Evolutionary conservation across 345 rosid genomes (phyloP).

Genomic region (Gossypioides kirkii): DNA sequence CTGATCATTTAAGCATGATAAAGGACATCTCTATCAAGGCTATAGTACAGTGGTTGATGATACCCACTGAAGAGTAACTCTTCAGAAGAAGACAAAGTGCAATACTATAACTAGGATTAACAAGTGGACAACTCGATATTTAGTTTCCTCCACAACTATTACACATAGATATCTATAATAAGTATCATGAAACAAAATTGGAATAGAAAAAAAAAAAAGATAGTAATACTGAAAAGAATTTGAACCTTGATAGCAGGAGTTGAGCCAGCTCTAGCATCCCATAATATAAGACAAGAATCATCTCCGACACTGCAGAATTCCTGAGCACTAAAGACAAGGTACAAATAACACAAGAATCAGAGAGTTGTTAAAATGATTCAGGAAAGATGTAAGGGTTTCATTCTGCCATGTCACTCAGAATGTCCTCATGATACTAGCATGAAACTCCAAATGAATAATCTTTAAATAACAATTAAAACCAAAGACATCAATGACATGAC

Average conservation of each 20-base stretch:
- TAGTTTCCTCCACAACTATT: slow-evolving; percentile 1
- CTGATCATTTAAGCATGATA: neutral
- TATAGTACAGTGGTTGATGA: neutral
- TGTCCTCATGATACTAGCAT: neutral
- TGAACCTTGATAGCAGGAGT: slow-evolving; percentile 53
- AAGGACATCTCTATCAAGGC: neutral
- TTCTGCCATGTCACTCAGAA: neutral
- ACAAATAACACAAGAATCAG: slow-evolving; percentile 1
- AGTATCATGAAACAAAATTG: neutral
- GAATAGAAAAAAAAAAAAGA: neutral
- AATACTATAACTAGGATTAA: neutral
- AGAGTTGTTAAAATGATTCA: neutral
- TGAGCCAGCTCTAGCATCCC: slow-evolving; percentile 61
- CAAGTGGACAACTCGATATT: neutral
- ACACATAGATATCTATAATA: neutral
- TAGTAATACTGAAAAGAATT: neutral
- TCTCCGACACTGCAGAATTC: slow-evolving; percentile 75
- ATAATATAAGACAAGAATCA: slow-evolving; percentile 65
- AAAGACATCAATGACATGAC: neutral
- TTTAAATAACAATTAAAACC: neutral
- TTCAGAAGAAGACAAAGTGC: neutral
- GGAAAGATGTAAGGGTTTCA: neutral
- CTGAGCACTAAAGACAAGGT: slow-evolving; percentile 31
- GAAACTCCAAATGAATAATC: neutral
- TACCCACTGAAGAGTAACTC: neutral